Conservation (phyloP, 1,284 basidiomycete genomes). For the Exobasidium rhododendri region DNA sequence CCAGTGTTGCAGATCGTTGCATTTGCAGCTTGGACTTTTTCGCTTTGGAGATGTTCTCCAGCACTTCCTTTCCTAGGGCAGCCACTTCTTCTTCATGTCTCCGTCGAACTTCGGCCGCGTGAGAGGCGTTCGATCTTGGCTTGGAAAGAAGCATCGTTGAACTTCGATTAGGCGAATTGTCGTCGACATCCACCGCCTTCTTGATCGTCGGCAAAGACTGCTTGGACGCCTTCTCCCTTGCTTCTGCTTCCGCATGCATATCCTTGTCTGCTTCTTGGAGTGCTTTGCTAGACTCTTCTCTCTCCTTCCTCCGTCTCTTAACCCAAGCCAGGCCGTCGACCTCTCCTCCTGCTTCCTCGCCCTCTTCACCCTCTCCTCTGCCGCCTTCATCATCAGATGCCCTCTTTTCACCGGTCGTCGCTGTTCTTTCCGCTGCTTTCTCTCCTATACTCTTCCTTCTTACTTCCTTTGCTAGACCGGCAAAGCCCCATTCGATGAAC, state of each 20-base stretch:
- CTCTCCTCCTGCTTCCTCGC: neutral
- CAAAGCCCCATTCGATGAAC: conserved; percentile 48
- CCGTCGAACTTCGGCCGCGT: conserved; percentile 41
- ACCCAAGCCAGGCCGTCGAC: conserved; percentile 9
- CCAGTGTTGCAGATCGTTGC: conserved; percentile 1
- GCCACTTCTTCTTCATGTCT: conserved; percentile 49
- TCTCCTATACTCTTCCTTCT: conserved; percentile 26
- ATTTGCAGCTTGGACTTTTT: conserved; percentile 1
- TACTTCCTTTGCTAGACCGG: conserved; percentile 39
- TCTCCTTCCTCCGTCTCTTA: conserved; percentile 3
- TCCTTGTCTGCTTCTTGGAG: neutral
- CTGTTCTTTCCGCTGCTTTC: conserved; percentile 26
- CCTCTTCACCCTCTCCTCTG: neutral
- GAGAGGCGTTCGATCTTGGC: conserved; percentile 26
- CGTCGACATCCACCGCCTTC: neutral
- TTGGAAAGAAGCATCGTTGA: conserved; percentile 17
- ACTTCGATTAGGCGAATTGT: neutral
- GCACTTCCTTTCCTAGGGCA: conserved; percentile 46
- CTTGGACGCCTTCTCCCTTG: neutral
- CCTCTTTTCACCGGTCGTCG: conserved; percentile 13
- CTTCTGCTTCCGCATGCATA: neutral
- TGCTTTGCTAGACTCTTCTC: neutral
- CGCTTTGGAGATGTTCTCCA: conserved; percentile 19
- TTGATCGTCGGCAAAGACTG: no score
- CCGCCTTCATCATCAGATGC: conserved; percentile 13